These are phyloP conservation scores for Turnera subulata DNA, from an alignment of 345 rosid species.

Conservation along the genomic window DNA sequence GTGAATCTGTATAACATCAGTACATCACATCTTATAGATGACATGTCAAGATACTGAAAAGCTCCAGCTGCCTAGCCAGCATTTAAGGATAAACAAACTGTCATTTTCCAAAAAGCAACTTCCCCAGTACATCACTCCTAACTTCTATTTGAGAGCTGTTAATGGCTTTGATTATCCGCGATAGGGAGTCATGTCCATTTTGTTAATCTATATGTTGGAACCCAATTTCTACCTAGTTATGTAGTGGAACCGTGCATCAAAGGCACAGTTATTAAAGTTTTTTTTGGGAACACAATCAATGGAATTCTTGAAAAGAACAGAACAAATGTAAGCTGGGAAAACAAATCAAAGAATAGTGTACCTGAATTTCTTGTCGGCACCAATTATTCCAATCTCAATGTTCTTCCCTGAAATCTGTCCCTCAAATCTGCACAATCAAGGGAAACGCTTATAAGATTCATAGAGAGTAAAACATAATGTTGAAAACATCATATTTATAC, in stretches of 20 bases:
- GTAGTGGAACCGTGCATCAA: background rate
- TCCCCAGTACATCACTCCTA: background rate
- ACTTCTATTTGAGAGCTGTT: background rate
- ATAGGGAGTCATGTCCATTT: background rate
- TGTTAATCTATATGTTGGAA: no score
- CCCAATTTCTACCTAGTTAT: background rate
- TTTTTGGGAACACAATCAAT: background rate
- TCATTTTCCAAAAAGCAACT: no score
- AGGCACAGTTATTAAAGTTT: background rate
- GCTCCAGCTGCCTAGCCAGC: no score
- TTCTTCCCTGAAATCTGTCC: conserved; percentile 70
- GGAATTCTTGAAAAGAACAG: no score
- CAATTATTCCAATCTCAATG: conserved; percentile 82
- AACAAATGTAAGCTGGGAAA: no score
- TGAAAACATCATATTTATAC: no score
- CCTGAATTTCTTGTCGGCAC: conserved; percentile 78
- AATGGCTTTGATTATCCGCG: background rate
- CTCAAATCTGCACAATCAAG: conserved; percentile 61
- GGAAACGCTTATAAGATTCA: background rate
- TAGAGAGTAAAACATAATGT: no score
- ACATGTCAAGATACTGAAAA: no score
- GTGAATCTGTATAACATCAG: no score
- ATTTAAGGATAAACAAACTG: no score
- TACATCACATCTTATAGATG: no score
- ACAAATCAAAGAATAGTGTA: conserved; percentile 11